Base-by-base conservation (phyloP, 2,329 filamentous ascomycete species). In the Fusarium chlamydosporum region DNA sequence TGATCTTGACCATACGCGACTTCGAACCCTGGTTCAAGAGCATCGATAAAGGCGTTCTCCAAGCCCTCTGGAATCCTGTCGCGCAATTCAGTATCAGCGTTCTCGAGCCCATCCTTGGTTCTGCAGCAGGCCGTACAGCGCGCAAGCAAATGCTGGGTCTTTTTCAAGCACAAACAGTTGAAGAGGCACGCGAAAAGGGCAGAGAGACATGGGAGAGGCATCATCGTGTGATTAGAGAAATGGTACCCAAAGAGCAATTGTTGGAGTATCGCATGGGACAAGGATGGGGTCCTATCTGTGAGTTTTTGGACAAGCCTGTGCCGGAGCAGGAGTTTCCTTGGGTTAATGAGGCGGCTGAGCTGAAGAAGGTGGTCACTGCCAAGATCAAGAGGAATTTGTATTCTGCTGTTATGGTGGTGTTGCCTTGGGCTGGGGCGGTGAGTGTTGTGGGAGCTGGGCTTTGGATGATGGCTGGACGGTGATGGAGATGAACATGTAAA, bases 261-360 rank as follows among this genome's bases (percentile, higher is more conserved):
- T 53, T 81, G 7, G 71, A 77, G 51, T 81, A 76, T 57, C 61
- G 61, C 2, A 52, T 80, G 43, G 72, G 67, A 1, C 71, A 78
- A 3, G 80, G 80, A 1, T 81, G 79, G 78, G 75, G 34, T 16
- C 78, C 80, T 4, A 67, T 82, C 9, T 81, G 79, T 51, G 59
- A 72, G 27, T 81, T 82, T 45, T 54, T 82, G 15, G 79, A 51
- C 0, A 77, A 76, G 41, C 65, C 72, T 2, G 62, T 78, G 13
- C 80, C 80, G 0, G 70, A 73, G 5, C 65, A 59, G 3, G 65
- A 72, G 37, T 80, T 79, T 37, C 78, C 77, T 0, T 70, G 70
- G 58, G 68, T 77, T 1, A 80, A 80, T 15, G 76, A 79, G 58
- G 65, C 71, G 9, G 71, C 67, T 3, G 72, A 70, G 43, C 18